phyloP scores from a whole-genome alignment of 768 basidiomycete genomes.

The Boletus subcaerulescens region DNA sequence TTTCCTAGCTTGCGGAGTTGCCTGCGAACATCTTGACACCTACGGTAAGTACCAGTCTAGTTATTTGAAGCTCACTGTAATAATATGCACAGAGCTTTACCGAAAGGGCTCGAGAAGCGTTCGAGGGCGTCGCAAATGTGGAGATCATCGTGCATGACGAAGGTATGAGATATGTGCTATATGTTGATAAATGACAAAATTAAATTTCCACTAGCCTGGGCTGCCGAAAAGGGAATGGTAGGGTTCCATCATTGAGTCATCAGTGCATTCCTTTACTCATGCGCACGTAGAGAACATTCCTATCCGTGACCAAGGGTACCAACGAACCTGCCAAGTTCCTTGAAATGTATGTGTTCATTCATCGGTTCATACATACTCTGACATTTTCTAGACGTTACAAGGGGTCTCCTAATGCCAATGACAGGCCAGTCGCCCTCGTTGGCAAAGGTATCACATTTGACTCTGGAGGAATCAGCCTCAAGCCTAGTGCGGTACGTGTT shows the following conservation, averaged over 20 bases:
- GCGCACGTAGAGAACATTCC: constrained; percentile 63
- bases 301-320: constrained; percentile 82
- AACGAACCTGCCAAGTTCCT: constrained; percentile 83
- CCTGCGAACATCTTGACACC: constrained; percentile 88
- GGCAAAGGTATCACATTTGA: constrained; percentile 93
- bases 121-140: constrained; percentile 63
- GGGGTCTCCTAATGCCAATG: constrained; percentile 56
- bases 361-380: neutral
- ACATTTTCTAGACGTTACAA: constrained; percentile 64
- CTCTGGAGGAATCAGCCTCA: constrained; percentile 83
- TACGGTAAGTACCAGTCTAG: constrained; percentile 44
- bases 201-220: constrained; percentile 57
- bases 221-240: constrained; percentile 81
- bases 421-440: constrained; percentile 68
- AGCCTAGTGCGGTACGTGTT: constrained; percentile 57
- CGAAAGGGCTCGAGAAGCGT: constrained; percentile 65
- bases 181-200: neutral
- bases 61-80: neutral
- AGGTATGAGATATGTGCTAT: constrained; percentile 39
- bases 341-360: constrained; percentile 57
- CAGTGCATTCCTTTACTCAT: neutral
- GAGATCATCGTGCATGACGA: constrained; percentile 70
- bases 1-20: constrained; percentile 68
- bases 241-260: constrained; percentile 1
- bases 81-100: constrained; percentile 52